Percentiles rank a stretch among this genome's conserved stretches.
Evolutionary conservation across 179 eudicot genomes (phyloP).

Genomic region (Silene noctiflora): DNA sequence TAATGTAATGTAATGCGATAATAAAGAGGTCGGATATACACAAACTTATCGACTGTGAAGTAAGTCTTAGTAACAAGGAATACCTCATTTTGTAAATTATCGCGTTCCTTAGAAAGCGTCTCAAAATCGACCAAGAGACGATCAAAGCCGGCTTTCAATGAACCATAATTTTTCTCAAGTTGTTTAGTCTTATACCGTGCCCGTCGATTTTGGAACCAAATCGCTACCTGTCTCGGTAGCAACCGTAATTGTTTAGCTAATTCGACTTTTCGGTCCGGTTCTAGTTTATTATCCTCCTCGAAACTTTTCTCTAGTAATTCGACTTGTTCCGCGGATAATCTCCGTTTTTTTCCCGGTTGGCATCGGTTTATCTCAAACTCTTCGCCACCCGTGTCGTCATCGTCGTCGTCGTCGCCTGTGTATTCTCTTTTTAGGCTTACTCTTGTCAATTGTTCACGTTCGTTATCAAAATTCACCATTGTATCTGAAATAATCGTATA

Average conservation of each 20-base stretch:
- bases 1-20: too few species aligned
- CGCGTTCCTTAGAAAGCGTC: conserved; percentile 45
- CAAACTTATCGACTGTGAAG: too few species aligned
- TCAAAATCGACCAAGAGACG: conserved; percentile 47
- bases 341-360: conserved; percentile 54
- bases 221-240: conserved; percentile 66
- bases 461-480: conserved; percentile 25
- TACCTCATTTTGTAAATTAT: conserved; percentile 53
- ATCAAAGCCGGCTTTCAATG: conserved; percentile 45
- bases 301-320: conserved; percentile 53
- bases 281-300: conserved; percentile 67
- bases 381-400: conserved; percentile 19
- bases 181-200: conserved; percentile 77
- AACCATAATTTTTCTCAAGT: conserved; percentile 58
- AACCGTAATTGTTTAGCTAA: conserved; percentile 56
- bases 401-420: neutral
- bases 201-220: conserved; percentile 84
- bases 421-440: neutral
- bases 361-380: conserved; percentile 30
- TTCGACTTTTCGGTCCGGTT: conserved; percentile 60
- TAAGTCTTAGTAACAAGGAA: too few species aligned
- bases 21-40: too few species aligned
- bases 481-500: conserved; percentile 3
- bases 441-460: conserved; percentile 7
- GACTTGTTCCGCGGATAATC: conserved; percentile 51